Percentiles rank a stretch among this genome's conserved stretches.
These are phyloP conservation scores for Colletotrichum viniferum DNA, from an alignment of 2,329 filamentous ascomycete species.

Conservation along the genomic window DNA sequence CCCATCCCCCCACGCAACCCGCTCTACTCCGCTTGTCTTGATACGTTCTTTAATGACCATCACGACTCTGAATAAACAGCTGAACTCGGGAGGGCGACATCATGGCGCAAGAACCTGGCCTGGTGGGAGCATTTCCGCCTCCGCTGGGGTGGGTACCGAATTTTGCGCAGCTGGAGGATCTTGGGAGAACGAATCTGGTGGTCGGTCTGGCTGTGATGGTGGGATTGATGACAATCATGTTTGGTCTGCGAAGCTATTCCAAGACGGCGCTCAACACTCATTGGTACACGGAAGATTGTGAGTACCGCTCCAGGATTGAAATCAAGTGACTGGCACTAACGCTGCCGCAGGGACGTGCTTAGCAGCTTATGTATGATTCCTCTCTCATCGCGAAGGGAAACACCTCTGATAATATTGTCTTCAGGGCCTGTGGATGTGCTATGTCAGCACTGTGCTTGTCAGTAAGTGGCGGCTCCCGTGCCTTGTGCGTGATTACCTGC, in stretches of 20 bases:
- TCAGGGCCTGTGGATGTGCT: background rate
- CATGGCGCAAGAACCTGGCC: background rate
- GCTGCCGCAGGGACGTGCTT: background rate
- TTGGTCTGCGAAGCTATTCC: background rate
- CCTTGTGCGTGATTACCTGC: background rate
- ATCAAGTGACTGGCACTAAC: background rate
- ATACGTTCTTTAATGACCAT: background rate
- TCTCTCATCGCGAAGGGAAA: background rate
- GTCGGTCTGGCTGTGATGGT: background rate
- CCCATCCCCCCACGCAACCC: background rate
- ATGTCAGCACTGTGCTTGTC: background rate
- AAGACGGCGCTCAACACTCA: background rate
- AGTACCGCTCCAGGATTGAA: fast-evolving
- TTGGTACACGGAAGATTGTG: background rate
- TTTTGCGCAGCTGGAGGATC: constrained; percentile 18
- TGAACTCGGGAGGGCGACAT: background rate
- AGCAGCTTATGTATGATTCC: background rate
- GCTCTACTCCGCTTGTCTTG: no score
- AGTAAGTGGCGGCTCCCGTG: background rate
- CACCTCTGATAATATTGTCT: no score
- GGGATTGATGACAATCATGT: background rate
- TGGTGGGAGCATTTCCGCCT: constrained; percentile 12
- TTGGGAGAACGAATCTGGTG: background rate
- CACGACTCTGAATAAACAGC: background rate
- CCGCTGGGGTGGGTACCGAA: constrained; percentile 22